Percentiles rank a stretch among this genome's conserved stretches.
phyloP scores from a whole-genome alignment of 331 rosid species.

The Rosa hybrid region DNA sequence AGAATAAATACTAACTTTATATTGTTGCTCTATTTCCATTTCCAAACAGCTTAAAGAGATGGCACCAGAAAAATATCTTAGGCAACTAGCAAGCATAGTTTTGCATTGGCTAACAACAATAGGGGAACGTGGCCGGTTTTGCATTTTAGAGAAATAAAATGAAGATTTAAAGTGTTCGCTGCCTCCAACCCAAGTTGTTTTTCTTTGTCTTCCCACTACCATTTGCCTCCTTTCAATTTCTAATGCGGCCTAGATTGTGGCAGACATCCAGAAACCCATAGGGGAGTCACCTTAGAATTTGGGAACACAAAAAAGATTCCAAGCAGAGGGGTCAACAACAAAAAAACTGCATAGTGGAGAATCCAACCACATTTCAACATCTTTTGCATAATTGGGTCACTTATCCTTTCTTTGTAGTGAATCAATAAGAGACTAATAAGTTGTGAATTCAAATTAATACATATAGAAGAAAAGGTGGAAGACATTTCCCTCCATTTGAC shows the following conservation, averaged over 20 bases:
- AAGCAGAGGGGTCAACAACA: conserved; percentile 11
- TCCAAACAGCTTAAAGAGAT: too few relatives aligned
- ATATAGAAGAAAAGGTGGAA: background rate
- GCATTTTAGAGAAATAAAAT: background rate
- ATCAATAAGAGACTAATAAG: background rate
- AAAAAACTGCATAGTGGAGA: conserved; percentile 13
- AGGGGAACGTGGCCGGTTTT: background rate
- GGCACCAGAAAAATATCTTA: background rate
- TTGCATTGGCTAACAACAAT: background rate
- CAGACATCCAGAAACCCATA: conserved; percentile 22
- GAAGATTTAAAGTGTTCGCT: background rate
- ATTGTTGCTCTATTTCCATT: too few relatives aligned
- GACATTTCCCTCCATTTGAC: background rate
- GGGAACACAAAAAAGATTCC: conserved; percentile 19
- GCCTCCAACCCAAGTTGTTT: conserved; percentile 3
- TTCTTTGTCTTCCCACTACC: conserved; percentile 24
- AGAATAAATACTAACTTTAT: too few relatives aligned
- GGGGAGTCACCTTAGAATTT: conserved; percentile 10
- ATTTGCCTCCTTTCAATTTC: conserved; percentile 20
- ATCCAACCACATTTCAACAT: background rate
- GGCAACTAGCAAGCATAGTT: background rate
- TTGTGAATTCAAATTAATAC: background rate
- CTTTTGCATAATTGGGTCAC: background rate
- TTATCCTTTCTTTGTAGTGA: background rate
- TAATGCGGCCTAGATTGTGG: conserved; percentile 26